These are phyloP conservation scores for Xylaria scruposa DNA, from an alignment of 495 filamentous ascomycete species.

Conservation along the genomic window DNA sequence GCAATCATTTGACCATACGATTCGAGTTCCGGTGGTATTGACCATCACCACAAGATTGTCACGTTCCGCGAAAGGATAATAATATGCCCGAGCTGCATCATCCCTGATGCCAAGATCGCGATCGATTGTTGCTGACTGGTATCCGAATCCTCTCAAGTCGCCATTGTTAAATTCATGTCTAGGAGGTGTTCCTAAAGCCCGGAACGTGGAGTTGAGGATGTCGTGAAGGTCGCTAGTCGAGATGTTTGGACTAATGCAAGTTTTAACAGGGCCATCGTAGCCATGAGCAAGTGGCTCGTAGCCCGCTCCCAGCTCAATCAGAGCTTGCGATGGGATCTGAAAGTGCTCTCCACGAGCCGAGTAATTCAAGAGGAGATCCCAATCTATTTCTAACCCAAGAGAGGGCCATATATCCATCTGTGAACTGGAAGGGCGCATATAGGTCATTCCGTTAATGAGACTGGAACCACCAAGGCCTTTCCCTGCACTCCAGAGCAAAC, in stretches of 20 bases:
- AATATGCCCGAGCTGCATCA: slow-evolving; percentile 18
- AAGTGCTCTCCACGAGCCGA: slow-evolving; percentile 21
- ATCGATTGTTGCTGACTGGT: slow-evolving; percentile 15
- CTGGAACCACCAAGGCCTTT: slow-evolving; percentile 24
- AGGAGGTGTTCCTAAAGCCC: slow-evolving; percentile 7
- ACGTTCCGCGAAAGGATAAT: slow-evolving; percentile 19
- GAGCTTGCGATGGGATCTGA: slow-evolving; percentile 4
- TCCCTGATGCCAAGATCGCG: slow-evolving; percentile 7
- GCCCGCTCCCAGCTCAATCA: slow-evolving; percentile 9
- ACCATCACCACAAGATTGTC: slow-evolving; percentile 23
- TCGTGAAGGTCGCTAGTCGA: slow-evolving; percentile 15
- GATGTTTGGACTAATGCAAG: slow-evolving; percentile 19
- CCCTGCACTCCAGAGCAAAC: slow-evolving; percentile 19
- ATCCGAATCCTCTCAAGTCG: slow-evolving; percentile 8
- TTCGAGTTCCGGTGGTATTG: slow-evolving; percentile 34
- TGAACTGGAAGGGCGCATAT: slow-evolving; percentile 11
- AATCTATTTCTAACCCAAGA: slow-evolving; percentile 14
- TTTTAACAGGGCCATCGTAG: slow-evolving; percentile 14
- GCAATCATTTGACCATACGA: slow-evolving; percentile 32
- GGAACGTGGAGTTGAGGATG: slow-evolving; percentile 12
- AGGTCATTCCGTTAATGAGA: slow-evolving; percentile 21
- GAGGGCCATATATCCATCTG: slow-evolving; percentile 17
- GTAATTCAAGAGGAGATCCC: slow-evolving; percentile 21
- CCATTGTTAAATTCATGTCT: slow-evolving; percentile 11
- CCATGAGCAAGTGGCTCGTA: slow-evolving; percentile 1